Base-by-base conservation (phyloP, 169 alveolate species). In the Eimeria tenella region DNA sequence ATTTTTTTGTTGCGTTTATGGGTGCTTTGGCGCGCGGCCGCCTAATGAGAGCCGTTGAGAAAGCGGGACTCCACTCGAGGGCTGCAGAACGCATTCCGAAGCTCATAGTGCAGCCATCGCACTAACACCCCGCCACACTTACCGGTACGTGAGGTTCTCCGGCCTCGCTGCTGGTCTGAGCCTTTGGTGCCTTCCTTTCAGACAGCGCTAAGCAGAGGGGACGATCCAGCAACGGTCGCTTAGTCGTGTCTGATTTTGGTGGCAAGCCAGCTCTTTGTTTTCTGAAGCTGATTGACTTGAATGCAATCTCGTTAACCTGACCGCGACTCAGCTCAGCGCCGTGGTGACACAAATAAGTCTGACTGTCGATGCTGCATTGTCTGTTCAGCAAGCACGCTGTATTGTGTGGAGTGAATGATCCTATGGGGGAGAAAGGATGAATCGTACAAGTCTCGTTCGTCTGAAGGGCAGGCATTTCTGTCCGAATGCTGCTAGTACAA, bases 71-170 rank as follows among this genome's bases (percentile, higher is more conserved):
- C 84, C 63, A 49, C 62, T 74, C 84, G 84, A 50, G 63, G 84
- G 84, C 63, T 74, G 62, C 75, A 42, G n/a, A 11, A 17, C 31
- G 31, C 63, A 42, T 49, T 50, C 42, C 42, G 23, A 4, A 17
- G 84, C 42, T 50, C 17, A 23, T 25, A 49, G 8, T 8, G 63
- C 62, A 74, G 84, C 84, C 84, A 42, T 74, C 84, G 84, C 84
- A 74, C 63, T 74, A 74, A 42, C 84, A 74, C n/a, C 84, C 84
- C 63, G 63, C 55, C 42, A 74, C 15, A 73, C 81, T 71, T 71
- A 19, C 81, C 8, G 81, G 81, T 71, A 50, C 81, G 53, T 71
- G 4, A 23, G 81, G 81, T 50, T 71, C 53, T 31, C 21, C 81
- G 21, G 49, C 52, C 52, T 21, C 19, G 73, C n/a, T 71, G 81